Evolutionary conservation across 805 yeast genomes (phyloP), one percentile per base, ranked within the genome.

Genomic region (Nakazawaea peltata): DNA sequence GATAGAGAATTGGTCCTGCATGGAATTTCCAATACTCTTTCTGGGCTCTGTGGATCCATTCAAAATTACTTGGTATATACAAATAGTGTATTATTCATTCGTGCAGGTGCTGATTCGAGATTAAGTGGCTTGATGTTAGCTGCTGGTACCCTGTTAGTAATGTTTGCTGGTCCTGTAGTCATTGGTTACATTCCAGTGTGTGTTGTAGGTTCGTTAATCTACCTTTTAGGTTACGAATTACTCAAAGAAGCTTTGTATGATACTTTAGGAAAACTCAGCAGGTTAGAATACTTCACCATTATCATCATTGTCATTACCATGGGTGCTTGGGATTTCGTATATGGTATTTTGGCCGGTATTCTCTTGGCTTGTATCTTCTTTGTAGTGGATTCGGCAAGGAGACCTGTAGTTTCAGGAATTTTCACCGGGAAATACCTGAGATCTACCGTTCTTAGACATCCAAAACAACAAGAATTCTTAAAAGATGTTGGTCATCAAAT

Each of bases 61-160:
- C 97, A 90, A 53, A 92, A 92, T 57, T 92, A 92, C 54, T 61
- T 92, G 50, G 98, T 92, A 11, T 92, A 92, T 57, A 90, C 97
- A 3, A 92, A 92, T 59, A 81, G 94, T 24, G 83, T 92, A 15
- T 60, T 92, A 34, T 92, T 92, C 54, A 86, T 90, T 44, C 69
- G 94, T 44, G 94, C 96, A 2, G 98, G 98, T 18, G 97, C 95
- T 2, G 94, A 87, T 48, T 79, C 84, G 23, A 65, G 95, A 32
- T 51, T 84, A 14, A 90, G 97, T 8, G 98, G 98, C 5, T 69
- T 87, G n/a, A 62, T 92, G 67, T 65, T 92, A 34, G 95, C 96
- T 0, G 45, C 72, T 4, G 90, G 88, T 2, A 92, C 98, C 0
- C 71, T 72, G 15, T 70, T 69, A 2, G 78, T 92, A 8, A 82